These are phyloP conservation scores for Mycogone perniciosa DNA, from an alignment of 2,329 filamentous ascomycete species.

Conservation along the genomic window DNA sequence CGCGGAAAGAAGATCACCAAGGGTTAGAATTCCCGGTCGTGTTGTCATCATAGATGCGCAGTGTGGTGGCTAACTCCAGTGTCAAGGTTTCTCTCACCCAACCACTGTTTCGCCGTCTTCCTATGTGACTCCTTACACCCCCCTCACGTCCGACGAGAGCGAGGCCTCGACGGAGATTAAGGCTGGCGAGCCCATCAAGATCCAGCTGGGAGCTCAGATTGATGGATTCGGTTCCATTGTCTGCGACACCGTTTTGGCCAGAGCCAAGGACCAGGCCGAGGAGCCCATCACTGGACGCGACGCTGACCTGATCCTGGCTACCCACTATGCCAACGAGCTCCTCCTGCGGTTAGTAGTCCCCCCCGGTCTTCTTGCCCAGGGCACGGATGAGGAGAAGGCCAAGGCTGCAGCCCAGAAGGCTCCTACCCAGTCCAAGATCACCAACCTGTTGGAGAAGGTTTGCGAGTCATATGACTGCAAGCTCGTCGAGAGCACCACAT, in stretches of 20 bases:
- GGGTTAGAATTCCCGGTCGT: slow-evolving; percentile 43
- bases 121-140: slow-evolving; percentile 95
- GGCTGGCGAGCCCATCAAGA: slow-evolving; percentile 84
- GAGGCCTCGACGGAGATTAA: slow-evolving; percentile 78
- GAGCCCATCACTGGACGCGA: slow-evolving; percentile 66
- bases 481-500: slow-evolving; percentile 95
- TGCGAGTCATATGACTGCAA: slow-evolving; percentile 86
- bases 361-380: slow-evolving; percentile 74
- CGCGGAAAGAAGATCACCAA: slow-evolving; percentile 96
- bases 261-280: slow-evolving; percentile 51
- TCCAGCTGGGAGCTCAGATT: slow-evolving; percentile 98
- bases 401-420: slow-evolving; percentile 80
- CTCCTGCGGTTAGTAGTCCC: slow-evolving; percentile 86
- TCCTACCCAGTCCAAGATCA: slow-evolving; percentile 81
- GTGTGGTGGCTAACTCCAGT: slow-evolving; percentile 3
- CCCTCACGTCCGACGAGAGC: slow-evolving; percentile 75
- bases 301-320: slow-evolving; percentile 85
- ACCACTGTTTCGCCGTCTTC: slow-evolving; percentile 91
- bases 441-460: slow-evolving; percentile 80
- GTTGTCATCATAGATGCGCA: slow-evolving; percentile 1
- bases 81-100: slow-evolving; percentile 76
- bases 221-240: slow-evolving; percentile 95
- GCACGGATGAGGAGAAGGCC: slow-evolving; percentile 90
- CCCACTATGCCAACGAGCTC: slow-evolving; percentile 92
- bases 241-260: slow-evolving; percentile 82